Evolutionary conservation across 2,329 filamentous ascomycete species (phyloP).

Genomic region (Verticillium zaregamsianum): DNA sequence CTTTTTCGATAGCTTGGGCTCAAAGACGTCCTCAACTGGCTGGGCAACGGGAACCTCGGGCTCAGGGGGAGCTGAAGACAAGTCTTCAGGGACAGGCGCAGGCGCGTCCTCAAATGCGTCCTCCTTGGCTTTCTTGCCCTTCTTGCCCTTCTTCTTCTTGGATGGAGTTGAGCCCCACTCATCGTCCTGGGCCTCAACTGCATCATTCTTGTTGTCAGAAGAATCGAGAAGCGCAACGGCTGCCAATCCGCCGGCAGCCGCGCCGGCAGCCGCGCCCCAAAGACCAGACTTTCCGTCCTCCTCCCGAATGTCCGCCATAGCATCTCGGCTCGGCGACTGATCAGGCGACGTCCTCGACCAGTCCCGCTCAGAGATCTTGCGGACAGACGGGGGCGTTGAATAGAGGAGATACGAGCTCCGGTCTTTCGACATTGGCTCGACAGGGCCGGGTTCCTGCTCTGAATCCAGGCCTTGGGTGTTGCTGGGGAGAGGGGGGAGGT

Average conservation of each 20-base stretch:
- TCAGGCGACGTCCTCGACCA: conserved; percentile 18
- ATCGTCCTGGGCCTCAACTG: background rate
- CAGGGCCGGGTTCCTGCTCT: conserved; percentile 31
- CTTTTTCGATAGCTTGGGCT: conserved; percentile 15
- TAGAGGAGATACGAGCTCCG: conserved; percentile 37
- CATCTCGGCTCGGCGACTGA: conserved; percentile 19
- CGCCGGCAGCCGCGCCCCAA: background rate
- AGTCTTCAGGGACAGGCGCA: conserved; percentile 1
- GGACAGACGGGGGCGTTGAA: conserved; percentile 29
- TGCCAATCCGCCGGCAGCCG: background rate
- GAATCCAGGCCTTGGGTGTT: conserved; percentile 4
- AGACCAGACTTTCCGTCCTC: conserved; percentile 13
- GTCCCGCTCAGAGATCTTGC: conserved; percentile 15
- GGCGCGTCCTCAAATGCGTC: conserved; percentile 4
- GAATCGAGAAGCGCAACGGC: background rate
- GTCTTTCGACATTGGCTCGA: conserved; percentile 37
- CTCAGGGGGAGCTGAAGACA: background rate
- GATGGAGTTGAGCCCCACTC: background rate
- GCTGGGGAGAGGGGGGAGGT: conserved; percentile 11
- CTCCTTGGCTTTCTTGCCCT: conserved; percentile 11
- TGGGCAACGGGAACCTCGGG: background rate
- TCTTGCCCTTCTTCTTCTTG: conserved; percentile 9
- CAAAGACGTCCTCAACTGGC: conserved; percentile 1
- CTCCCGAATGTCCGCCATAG: conserved; percentile 19
- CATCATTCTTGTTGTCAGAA: conserved; percentile 2